phyloP scores from a whole-genome alignment of 345 rosid species.

The Eucalyptus pauciflora region DNA sequence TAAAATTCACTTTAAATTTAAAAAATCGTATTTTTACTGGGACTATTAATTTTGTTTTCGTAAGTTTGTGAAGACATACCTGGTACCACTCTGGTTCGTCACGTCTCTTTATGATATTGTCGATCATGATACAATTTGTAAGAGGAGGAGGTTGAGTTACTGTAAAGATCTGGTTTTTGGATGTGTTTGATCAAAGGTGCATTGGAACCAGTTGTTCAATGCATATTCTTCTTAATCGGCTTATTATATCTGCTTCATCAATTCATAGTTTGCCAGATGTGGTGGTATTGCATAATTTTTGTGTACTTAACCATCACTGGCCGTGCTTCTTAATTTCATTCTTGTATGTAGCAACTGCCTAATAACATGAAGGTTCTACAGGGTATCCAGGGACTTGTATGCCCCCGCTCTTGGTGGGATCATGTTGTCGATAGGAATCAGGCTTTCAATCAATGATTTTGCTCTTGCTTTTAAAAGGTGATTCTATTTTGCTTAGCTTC shows the following conservation, averaged over 20 bases:
- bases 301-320: not conserved
- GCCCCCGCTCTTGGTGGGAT: slow-evolving; percentile 98
- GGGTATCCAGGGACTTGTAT: slow-evolving; percentile 90
- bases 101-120: not conserved
- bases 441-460: slow-evolving; percentile 75
- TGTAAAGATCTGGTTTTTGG: not conserved
- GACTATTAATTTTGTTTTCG: not conserved
- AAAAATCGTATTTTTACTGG: not conserved
- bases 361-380: slow-evolving; percentile 9
- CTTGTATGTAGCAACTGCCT: not conserved
- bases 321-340: not conserved
- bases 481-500: not conserved
- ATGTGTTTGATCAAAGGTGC: not conserved
- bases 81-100: not conserved
- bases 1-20: not conserved
- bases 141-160: not conserved
- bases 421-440: slow-evolving; percentile 91
- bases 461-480: slow-evolving; percentile 85
- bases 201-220: not conserved
- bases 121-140: not conserved
- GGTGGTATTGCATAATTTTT: not conserved
- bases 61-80: not conserved
- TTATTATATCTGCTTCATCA: not conserved
- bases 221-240: not conserved
- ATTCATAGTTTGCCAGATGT: not conserved